phyloP scores from a whole-genome alignment of 225 moss, liverwort and hornwort genomes.

The Pseudisothecium myosuroides region DNA sequence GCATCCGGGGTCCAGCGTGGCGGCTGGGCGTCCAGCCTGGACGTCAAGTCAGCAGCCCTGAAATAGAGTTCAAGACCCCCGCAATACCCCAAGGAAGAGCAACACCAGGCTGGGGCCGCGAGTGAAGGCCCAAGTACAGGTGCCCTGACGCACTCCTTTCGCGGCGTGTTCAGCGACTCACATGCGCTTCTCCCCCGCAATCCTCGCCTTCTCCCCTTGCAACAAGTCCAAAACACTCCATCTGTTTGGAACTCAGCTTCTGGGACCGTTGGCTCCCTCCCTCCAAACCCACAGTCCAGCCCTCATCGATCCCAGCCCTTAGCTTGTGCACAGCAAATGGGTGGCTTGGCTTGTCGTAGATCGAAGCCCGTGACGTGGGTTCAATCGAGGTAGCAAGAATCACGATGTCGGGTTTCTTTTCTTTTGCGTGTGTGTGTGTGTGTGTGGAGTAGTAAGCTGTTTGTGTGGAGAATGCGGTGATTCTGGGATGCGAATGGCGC shows the following conservation, averaged over 20 bases:
- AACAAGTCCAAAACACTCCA: neutral
- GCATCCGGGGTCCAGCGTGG: neutral
- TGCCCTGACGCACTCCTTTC: neutral
- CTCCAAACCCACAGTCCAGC: neutral
- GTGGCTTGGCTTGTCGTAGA: neutral
- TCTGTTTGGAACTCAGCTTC: neutral
- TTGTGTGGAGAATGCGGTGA: neutral
- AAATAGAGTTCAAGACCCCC: neutral
- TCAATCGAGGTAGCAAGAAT: neutral
- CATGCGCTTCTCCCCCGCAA: neutral
- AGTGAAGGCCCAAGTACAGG: neutral
- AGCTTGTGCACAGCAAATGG: neutral
- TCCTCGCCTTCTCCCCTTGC: neutral
- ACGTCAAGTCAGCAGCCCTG: neutral
- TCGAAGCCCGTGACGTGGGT: neutral
- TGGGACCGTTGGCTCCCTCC: neutral
- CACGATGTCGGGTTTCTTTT: too few relatives aligned
- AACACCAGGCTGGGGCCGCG: neutral
- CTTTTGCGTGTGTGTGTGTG: neutral
- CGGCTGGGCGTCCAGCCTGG: neutral
- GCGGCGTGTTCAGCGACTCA: conserved; percentile 8
- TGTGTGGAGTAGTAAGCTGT: neutral
- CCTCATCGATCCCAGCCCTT: neutral
- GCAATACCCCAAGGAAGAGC: neutral
- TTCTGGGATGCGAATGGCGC: neutral